Conservation (phyloP, 2,329 filamentous ascomycete species). For the Aspergillus aculeatus region DNA sequence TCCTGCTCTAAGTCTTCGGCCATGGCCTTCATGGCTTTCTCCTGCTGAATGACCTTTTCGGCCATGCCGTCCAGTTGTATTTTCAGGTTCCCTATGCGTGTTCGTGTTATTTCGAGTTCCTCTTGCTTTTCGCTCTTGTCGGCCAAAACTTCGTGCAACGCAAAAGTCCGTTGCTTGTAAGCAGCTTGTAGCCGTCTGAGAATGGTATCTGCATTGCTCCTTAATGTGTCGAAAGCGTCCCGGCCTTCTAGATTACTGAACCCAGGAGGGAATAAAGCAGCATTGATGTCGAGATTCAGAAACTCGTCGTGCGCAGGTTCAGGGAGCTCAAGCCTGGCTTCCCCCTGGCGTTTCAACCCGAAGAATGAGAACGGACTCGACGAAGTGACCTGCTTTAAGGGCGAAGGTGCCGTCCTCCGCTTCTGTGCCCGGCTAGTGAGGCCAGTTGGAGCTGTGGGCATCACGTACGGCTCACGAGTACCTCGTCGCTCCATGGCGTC, state of each 20-base stretch:
- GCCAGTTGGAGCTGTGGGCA: conserved; percentile 15
- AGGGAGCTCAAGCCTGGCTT: conserved; percentile 27
- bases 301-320: conserved; percentile 53
- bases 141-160: conserved; percentile 51
- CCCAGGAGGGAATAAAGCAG: conserved; percentile 55
- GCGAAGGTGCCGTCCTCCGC: conserved; percentile 31
- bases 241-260: conserved; percentile 50
- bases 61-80: conserved; percentile 62
- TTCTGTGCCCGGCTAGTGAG: conserved; percentile 26
- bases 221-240: conserved; percentile 57
- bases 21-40: conserved; percentile 55
- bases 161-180: conserved; percentile 53
- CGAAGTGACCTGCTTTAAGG: conserved; percentile 35
- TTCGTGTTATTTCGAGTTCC: conserved; percentile 61
- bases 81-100: conserved; percentile 57
- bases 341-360: conserved; percentile 35
- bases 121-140: conserved; percentile 60
- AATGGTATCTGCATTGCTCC: conserved; percentile 56
- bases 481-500: conserved; percentile 14
- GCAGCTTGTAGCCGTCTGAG: conserved; percentile 56
- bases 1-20: conserved; percentile 50
- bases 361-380: conserved; percentile 46
- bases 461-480: conserved; percentile 15
- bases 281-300: conserved; percentile 54
- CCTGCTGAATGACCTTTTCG: conserved; percentile 54